phyloP scores from a whole-genome alignment of 2,329 filamentous ascomycete species.

The Ceratocystis ficicola region DNA sequence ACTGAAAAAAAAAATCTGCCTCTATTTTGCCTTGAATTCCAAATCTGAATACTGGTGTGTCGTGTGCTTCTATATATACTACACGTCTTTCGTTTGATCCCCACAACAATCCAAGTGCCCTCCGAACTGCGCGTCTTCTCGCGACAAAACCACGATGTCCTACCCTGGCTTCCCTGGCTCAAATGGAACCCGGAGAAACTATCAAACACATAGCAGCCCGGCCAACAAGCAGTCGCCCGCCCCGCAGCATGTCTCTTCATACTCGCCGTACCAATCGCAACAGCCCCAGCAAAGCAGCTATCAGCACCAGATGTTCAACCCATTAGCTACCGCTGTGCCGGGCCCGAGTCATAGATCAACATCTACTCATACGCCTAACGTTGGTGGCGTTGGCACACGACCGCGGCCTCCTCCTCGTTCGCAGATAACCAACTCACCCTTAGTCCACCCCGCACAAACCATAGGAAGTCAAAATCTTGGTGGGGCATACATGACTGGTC shows the following conservation, averaged over 20 bases:
- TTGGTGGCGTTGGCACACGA: slow-evolving; percentile 37
- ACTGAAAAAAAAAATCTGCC: not conserved
- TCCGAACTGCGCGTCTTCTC: not conserved
- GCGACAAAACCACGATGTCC: slow-evolving; percentile 1
- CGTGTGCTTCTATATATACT: not conserved
- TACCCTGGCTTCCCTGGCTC: slow-evolving; percentile 8
- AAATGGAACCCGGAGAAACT: not conserved
- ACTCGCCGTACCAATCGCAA: slow-evolving; percentile 42
- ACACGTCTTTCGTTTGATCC: not conserved
- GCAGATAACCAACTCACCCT: slow-evolving; percentile 30
- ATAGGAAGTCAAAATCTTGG: slow-evolving; percentile 24
- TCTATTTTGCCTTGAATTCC: not conserved
- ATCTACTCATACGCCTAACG: slow-evolving; percentile 37
- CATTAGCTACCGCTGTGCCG: slow-evolving; percentile 38
- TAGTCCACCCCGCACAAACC: slow-evolving; percentile 23
- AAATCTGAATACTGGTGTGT: not conserved
- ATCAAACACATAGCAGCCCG: slow-evolving; percentile 35
- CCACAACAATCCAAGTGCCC: not conserved
- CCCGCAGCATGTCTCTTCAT: slow-evolving; percentile 43
- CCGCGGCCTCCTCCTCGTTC: slow-evolving; percentile 32
- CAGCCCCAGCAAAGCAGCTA: slow-evolving; percentile 39
- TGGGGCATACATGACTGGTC: slow-evolving; percentile 26
- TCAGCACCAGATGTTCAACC: slow-evolving; percentile 42
- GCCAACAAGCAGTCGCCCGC: slow-evolving; percentile 45
- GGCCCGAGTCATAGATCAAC: slow-evolving; percentile 38